These are phyloP conservation scores for Coemansia guatemalensis DNA, from an alignment of 192 early-diverging fungal genomes.

Conservation along the genomic window DNA sequence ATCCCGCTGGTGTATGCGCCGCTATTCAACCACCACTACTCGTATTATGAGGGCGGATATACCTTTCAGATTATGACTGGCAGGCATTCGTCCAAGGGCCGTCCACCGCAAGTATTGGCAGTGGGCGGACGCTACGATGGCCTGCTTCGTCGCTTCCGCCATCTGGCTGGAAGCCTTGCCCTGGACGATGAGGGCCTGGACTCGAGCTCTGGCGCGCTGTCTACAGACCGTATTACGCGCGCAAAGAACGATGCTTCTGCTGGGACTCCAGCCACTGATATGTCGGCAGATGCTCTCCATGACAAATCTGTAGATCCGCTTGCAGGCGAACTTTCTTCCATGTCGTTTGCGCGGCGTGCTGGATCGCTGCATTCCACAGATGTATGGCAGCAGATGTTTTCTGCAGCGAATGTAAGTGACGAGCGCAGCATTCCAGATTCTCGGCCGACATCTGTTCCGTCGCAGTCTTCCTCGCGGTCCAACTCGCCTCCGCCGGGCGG, in stretches of 20 bases:
- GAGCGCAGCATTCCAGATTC: not conserved
- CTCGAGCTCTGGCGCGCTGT: not conserved
- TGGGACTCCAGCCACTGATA: not conserved
- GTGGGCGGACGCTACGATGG: constrained; percentile 72
- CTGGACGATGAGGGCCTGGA: not conserved
- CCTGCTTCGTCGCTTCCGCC: constrained; percentile 55
- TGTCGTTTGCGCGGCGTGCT: constrained; percentile 32
- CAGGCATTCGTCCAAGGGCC: constrained; percentile 28
- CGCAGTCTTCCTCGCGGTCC: constrained; percentile 3
- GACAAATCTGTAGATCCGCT: not conserved
- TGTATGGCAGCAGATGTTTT: constrained; percentile 44
- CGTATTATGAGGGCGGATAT: constrained; percentile 59
- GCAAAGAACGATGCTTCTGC: constrained; percentile 1
- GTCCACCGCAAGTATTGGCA: constrained; percentile 60
- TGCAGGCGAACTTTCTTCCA: constrained; percentile 11
- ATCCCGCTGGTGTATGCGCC: constrained; percentile 55
- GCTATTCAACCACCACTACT: constrained; percentile 61
- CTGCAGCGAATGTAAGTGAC: not conserved
- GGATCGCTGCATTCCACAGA: constrained; percentile 38
- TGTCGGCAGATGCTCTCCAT: not conserved
- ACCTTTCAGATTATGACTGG: constrained; percentile 64
- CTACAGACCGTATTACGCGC: constrained; percentile 15
- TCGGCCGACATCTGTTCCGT: not conserved
- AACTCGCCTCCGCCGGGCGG: not conserved
- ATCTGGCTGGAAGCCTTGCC: constrained; percentile 44